Conservation (phyloP, 163 green algal species). For the Coccomyxa subellipsoidea region DNA sequence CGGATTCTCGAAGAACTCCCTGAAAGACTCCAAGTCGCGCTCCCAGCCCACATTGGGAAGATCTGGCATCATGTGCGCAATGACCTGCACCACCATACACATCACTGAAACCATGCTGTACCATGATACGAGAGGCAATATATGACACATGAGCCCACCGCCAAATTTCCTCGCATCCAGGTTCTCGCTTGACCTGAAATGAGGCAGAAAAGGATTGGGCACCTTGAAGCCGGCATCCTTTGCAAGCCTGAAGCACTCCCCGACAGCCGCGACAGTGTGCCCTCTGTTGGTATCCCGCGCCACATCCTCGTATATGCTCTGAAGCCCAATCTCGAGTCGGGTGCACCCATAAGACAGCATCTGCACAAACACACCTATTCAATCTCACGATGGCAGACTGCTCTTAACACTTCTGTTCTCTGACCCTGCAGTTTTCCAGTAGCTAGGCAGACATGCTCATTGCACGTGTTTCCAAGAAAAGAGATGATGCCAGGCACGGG, state of each 20-base stretch:
- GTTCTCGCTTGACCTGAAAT: too few species aligned
- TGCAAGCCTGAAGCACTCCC: constrained; percentile 86
- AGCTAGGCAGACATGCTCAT: too few species aligned
- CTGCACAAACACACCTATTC: constrained; percentile 46
- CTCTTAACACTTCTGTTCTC: too few species aligned
- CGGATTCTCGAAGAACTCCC: constrained; percentile 95
- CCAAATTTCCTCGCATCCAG: too few species aligned
- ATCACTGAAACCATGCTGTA: background rate
- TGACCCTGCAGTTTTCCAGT: too few species aligned
- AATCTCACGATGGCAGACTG: too few species aligned
- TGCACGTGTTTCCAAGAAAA: too few species aligned
- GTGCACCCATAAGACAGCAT: constrained; percentile 99
- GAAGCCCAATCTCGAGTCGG: constrained; percentile 92
- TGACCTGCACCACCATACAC: constrained; percentile 54
- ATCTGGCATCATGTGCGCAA: constrained; percentile 99
- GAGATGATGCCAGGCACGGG: too few species aligned
- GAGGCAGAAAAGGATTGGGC: too few species aligned
- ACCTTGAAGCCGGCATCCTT: constrained; percentile 79
- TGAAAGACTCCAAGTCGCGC: constrained; percentile 92
- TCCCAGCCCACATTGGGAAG: constrained; percentile 97
- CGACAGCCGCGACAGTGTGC: constrained; percentile 91
- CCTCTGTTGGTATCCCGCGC: constrained; percentile 95
- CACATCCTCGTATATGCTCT: constrained; percentile 95
- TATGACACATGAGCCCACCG: too few species aligned
- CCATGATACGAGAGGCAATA: too few species aligned